These are phyloP conservation scores for Nannizziopsis arthrosporioides DNA, from an alignment of 2,329 filamentous ascomycete species.

Conservation along the genomic window DNA sequence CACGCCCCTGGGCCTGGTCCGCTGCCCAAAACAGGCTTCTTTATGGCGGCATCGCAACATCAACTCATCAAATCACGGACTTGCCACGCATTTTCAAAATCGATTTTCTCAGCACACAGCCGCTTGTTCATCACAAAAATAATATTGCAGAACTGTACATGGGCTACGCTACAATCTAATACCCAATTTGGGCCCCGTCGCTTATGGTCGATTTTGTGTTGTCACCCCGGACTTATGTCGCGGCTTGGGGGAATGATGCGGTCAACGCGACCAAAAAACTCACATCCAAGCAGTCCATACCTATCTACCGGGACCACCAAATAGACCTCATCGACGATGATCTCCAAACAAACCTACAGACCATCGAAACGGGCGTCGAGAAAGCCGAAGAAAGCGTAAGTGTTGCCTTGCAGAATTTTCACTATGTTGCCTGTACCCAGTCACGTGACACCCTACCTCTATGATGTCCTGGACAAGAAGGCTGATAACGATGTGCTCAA, in stretches of 20 bases:
- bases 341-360: slow-evolving; percentile 66
- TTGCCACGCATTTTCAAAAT: slow-evolving; percentile 24
- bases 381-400: slow-evolving; percentile 94
- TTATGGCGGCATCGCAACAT: slow-evolving; percentile 34
- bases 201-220: slow-evolving; percentile 30
- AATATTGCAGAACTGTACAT: slow-evolving; percentile 43
- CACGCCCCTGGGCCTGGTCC: slow-evolving; percentile 35
- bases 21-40: slow-evolving; percentile 31
- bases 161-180: slow-evolving; percentile 50
- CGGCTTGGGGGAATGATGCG: slow-evolving; percentile 37
- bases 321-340: slow-evolving; percentile 83
- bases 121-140: slow-evolving; percentile 46
- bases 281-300: slow-evolving; percentile 77
- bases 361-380: slow-evolving; percentile 91
- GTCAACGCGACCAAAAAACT: slow-evolving; percentile 54
- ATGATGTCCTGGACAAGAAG: background rate
- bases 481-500: slow-evolving; percentile 14
- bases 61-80: slow-evolving; percentile 32
- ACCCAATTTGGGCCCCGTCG: slow-evolving; percentile 48
- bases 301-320: slow-evolving; percentile 78
- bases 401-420: slow-evolving; percentile 30
- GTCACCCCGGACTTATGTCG: slow-evolving; percentile 35
- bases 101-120: slow-evolving; percentile 36
- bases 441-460: slow-evolving; percentile 28
- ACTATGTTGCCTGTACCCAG: slow-evolving; percentile 23